Evolutionary conservation across 1,139 yeast genomes (phyloP), one percentile per base, ranked within the genome.

Genomic region (Debaryomycetaceae sp.): DNA sequence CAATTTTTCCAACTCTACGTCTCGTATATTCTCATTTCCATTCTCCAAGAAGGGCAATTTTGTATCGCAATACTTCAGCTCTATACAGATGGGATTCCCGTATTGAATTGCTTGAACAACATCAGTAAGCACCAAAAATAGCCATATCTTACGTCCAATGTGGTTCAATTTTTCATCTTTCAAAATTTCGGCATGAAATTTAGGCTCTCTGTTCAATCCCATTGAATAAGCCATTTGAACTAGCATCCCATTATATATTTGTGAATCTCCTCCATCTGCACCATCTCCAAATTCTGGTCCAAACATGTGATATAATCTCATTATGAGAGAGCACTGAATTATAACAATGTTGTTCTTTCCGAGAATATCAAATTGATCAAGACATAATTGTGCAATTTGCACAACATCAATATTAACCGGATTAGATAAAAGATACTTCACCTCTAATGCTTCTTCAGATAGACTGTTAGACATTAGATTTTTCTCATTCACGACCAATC

Each of bases 201-300:
- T 58, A 6, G 74, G 75, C 22, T 73, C 76, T 37, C 79, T 55
- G 51, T 77, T 68, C 33, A 76, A 54, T 0, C 82, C 83, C 40
- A 77, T 54, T 3, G 73, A 59, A 39, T 65, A 63, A 0, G 79
- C 78, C 63, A 70, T 70, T 44, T 73, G 70, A 9, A 65, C 55
- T 14, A 78, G 47, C 36, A 73, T 47, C 0, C 75, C 74, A 38
- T 60, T 65, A 48, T 62, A 61, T 1, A 67, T 60, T 39, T 62
- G 62, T 0, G 77, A 65, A 49, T 75, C 80, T 0, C 70, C 72
- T 7, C 76, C 74, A 49, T 72, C 76, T 5, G 23, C 34, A 8
- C 69, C 63, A 13, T 52, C 55, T 14, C 81, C 80, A 51, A 75
- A 80, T 49, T 77, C 83, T 0, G 82, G 82, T 0, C 81, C 80